Evolutionary conservation across 768 basidiomycete species (phyloP), one percentile per base, ranked within the genome.

Genomic region (Serendipita indica): DNA sequence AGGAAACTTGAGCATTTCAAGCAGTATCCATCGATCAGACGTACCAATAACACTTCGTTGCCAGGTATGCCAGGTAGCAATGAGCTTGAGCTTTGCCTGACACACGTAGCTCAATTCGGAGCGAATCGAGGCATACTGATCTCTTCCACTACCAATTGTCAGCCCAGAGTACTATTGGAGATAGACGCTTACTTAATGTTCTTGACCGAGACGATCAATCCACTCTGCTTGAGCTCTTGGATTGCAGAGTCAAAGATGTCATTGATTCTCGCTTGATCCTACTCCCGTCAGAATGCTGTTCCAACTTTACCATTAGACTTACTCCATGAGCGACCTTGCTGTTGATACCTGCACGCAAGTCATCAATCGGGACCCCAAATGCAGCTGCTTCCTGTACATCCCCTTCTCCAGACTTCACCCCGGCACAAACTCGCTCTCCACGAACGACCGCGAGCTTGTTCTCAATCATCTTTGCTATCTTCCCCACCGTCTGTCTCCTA

Each of bases 211-310:
- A 85, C 72, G 25, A 89, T 75, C 16, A 83, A 81, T 59, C 83
- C 85, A 80, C 82, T 87, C 66, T 81, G 75, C 45, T 79, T 72
- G 57, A 91, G 71, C 64, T 90, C 81, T 62, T 83, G 80, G 61
- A 92, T 81, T 20, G 89, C 89, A 67, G 84, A 81, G 63, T 81
- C 75, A 66, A 87, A 90, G 39, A 82, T 79, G 58, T 86, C 84
- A 65, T 84, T n/a, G 7, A 43, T 6, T 25, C 16, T 43, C 18
- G 18, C 16, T 43, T 43, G 41, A 43, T 43, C 41, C 41, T 43
- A 25, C 27, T n/a, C 27, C 5, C 27, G 18, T 6, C 7, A 18
- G 7, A 43, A 6, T 6, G 27, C 41, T 6, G 16, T 2, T 10
- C 12, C 18, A 37, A 2, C 5, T 5, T 25, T 6, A 43, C 6